These are phyloP conservation scores for Ceratocystis diversiconidia DNA, from an alignment of 2,329 filamentous ascomycete genomes.

Conservation along the genomic window DNA sequence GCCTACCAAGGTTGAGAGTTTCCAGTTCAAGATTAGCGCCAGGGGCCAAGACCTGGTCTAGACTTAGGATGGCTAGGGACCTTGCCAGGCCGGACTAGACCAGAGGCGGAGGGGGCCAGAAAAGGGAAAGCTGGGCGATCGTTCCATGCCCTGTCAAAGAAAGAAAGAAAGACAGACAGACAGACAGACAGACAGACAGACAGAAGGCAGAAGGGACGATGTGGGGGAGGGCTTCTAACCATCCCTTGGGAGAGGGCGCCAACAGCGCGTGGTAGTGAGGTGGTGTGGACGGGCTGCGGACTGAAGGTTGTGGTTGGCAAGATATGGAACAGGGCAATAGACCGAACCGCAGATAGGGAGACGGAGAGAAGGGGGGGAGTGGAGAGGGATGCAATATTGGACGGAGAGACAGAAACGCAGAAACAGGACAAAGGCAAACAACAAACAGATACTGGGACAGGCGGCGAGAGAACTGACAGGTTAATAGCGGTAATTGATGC, in stretches of 20 bases:
- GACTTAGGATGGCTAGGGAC: not conserved
- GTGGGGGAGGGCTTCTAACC: not conserved
- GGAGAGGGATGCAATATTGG: not conserved
- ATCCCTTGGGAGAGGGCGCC: not conserved
- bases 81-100: not conserved
- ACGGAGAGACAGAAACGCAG: not conserved
- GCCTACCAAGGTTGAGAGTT: not conserved
- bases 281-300: not conserved
- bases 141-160: conserved; percentile 4
- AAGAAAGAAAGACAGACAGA: not conserved
- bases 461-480: not conserved
- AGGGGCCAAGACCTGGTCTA: conserved; percentile 4
- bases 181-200: not conserved
- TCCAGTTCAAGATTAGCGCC: conserved; percentile 14
- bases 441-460: not conserved
- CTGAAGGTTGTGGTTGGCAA: not conserved
- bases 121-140: not conserved
- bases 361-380: not conserved
- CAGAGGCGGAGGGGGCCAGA: not conserved
- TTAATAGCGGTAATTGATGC: not conserved
- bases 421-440: not conserved
- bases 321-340: conserved; percentile 4
- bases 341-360: not conserved
- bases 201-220: not conserved
- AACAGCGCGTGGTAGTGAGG: not conserved